phyloP scores from a whole-genome alignment of 1,284 basidiomycete species.

The Anthracocystis walkeri region DNA sequence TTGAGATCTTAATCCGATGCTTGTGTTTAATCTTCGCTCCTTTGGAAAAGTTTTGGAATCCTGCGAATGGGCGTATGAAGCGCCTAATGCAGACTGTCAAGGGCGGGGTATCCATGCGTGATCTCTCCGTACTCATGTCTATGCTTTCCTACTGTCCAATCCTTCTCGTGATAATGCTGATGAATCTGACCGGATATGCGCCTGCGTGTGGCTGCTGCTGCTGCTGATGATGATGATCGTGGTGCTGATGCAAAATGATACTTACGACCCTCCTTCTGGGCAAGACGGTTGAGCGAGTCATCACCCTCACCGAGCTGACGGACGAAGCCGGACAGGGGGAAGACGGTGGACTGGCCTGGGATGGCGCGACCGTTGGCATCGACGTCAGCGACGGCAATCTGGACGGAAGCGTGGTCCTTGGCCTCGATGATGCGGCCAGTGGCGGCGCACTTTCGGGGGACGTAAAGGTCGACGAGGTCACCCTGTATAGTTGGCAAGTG shows the following conservation, averaged over 20 bases:
- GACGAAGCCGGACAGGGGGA: conserved; percentile 93
- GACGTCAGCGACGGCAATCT: conserved; percentile 94
- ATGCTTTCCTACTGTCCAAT: neutral
- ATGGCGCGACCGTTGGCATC: conserved; percentile 91
- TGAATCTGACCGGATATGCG: neutral
- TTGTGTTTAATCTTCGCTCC: conserved; percentile 60
- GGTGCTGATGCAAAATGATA: conserved; percentile 59
- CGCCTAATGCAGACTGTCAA: conserved; percentile 67
- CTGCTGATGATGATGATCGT: conserved; percentile 3
- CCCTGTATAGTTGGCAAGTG: conserved; percentile 75
- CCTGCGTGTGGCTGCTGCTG: conserved; percentile 3
- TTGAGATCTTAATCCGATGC: conserved; percentile 67
- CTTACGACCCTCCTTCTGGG: conserved; percentile 94
- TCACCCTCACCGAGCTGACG: conserved; percentile 96
- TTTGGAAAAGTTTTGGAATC: conserved; percentile 63
- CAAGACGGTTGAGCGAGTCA: conserved; percentile 95
- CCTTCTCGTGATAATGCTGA: neutral
- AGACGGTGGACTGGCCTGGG: conserved; percentile 83
- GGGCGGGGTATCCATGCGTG: conserved; percentile 41
- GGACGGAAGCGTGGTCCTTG: conserved; percentile 98
- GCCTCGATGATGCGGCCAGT: conserved; percentile 94
- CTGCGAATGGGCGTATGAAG: conserved; percentile 54
- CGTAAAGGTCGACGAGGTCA: conserved; percentile 99
- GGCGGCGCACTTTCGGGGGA: conserved; percentile 90
- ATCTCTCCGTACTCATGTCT: neutral